A percentile compares a stretch with the other conserved stretches of the same genome.
phyloP scores from a whole-genome alignment of 106 monocot genomes.

The Dendrobium chrysotoxum region DNA sequence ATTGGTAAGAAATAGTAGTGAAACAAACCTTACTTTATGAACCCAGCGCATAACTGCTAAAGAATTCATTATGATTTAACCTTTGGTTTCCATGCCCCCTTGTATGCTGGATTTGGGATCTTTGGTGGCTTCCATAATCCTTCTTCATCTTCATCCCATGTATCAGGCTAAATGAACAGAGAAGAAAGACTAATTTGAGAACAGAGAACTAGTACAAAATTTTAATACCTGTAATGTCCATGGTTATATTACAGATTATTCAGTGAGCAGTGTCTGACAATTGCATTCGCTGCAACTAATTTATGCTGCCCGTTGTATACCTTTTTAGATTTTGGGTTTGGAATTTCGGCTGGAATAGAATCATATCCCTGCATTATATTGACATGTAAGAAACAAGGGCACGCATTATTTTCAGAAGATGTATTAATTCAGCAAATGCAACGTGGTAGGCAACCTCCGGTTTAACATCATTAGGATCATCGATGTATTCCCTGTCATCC shows the following conservation, averaged over 20 bases:
- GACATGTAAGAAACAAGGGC: conserved; percentile 15
- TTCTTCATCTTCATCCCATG: conserved; percentile 99
- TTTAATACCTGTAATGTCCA: not conserved
- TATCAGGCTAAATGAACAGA: conserved; percentile 47
- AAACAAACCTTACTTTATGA: not conserved
- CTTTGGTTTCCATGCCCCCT: conserved; percentile 93
- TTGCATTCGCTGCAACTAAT: not conserved
- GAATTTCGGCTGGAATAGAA: conserved; percentile 82
- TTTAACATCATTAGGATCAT: conserved; percentile 81
- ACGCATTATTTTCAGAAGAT: not conserved
- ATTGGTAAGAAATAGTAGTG: not conserved
- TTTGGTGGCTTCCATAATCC: conserved; percentile 81
- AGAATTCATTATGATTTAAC: conserved; percentile 23
- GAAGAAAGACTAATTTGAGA: not conserved
- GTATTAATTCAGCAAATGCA: not conserved
- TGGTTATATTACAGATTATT: not conserved
- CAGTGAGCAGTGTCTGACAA: conserved; percentile 1
- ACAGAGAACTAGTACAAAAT: not conserved
- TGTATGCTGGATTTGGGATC: conserved; percentile 91
- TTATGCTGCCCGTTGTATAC: conserved; percentile 20
- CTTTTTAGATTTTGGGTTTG: conserved; percentile 85
- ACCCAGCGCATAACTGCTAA: conserved; percentile 1
- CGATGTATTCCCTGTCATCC: conserved; percentile 89
- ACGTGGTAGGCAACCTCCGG: conserved; percentile 56
- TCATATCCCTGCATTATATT: conserved; percentile 72